Conservation (phyloP, 495 filamentous ascomycete genomes). For the Haplographium delicatum region DNA sequence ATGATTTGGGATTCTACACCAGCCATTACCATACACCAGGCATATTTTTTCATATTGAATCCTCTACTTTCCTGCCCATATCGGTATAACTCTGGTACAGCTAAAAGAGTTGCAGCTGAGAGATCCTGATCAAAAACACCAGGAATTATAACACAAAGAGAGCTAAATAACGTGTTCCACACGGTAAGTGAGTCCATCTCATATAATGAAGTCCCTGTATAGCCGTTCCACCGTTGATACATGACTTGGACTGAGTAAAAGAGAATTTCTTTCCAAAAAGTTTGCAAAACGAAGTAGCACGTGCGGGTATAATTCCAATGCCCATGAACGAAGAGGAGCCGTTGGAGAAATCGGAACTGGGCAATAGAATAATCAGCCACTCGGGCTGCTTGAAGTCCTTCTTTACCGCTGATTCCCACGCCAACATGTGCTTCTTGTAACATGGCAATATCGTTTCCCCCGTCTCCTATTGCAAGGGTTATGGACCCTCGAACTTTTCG, state of each 20-base stretch:
- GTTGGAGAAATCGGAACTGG: slow-evolving; percentile 86
- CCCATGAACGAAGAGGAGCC: slow-evolving; percentile 88
- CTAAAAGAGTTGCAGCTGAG: slow-evolving; percentile 69
- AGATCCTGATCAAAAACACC: slow-evolving; percentile 89
- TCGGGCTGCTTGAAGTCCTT: slow-evolving; percentile 85
- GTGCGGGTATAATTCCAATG: slow-evolving; percentile 90
- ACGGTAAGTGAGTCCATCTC: slow-evolving; percentile 79
- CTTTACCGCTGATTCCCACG: slow-evolving; percentile 87
- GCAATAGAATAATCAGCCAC: slow-evolving; percentile 88
- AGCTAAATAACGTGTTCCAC: slow-evolving; percentile 91
- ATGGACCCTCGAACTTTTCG: slow-evolving; percentile 62
- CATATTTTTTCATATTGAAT: slow-evolving; percentile 70
- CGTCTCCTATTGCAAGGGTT: slow-evolving; percentile 89
- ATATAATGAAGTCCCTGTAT: slow-evolving; percentile 85
- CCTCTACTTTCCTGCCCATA: slow-evolving; percentile 71
- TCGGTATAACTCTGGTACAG: slow-evolving; percentile 83
- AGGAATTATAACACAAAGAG: slow-evolving; percentile 76
- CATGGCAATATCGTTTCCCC: slow-evolving; percentile 95
- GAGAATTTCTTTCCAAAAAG: slow-evolving; percentile 79
- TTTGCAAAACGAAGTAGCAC: slow-evolving; percentile 79
- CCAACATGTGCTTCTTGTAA: slow-evolving; percentile 92
- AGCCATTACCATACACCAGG: slow-evolving; percentile 74
- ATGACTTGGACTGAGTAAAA: slow-evolving; percentile 86
- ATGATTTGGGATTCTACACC: slow-evolving; percentile 68
- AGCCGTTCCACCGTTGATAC: slow-evolving; percentile 79